phyloP scores from a whole-genome alignment of 371 early-diverging fungal genomes.

The Apophysomyces elegans region DNA sequence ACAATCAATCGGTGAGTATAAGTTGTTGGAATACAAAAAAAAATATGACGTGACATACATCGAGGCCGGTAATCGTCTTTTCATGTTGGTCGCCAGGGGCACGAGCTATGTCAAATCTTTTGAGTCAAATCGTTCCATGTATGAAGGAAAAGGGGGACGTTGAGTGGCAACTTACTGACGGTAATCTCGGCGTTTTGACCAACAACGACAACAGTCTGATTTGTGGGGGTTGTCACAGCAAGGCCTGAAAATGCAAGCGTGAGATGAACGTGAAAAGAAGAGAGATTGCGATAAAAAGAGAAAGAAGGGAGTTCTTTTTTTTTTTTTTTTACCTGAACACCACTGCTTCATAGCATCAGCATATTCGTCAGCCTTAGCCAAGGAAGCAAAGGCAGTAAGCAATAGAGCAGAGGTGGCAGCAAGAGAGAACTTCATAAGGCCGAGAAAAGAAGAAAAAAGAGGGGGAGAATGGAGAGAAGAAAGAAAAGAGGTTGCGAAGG shows the following conservation, averaged over 20 bases:
- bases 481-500: constrained; percentile 15
- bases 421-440: constrained; percentile 51
- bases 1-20: constrained; percentile 7
- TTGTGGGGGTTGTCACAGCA: constrained; percentile 19
- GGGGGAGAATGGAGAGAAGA: constrained; percentile 14
- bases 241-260: constrained; percentile 15
- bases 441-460: constrained; percentile 10
- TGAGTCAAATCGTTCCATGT: constrained; percentile 6
- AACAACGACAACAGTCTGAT: constrained; percentile 34
- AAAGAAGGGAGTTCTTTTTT: too few species aligned
- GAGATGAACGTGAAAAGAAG: not conserved
- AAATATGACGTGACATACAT: constrained; percentile 35
- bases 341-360: constrained; percentile 48
- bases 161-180: constrained; percentile 27
- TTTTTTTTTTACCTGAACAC: constrained; percentile 39
- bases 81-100: constrained; percentile 26
- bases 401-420: constrained; percentile 46
- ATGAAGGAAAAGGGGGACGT: not conserved
- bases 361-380: constrained; percentile 45
- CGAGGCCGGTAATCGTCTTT: constrained; percentile 50
- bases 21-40: not conserved
- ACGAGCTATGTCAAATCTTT: constrained; percentile 24
- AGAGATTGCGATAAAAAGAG: not conserved
- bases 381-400: constrained; percentile 32
- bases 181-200: constrained; percentile 39